Conservation (phyloP, 768 basidiomycete genomes). For the Auricularia sp. region DNA sequence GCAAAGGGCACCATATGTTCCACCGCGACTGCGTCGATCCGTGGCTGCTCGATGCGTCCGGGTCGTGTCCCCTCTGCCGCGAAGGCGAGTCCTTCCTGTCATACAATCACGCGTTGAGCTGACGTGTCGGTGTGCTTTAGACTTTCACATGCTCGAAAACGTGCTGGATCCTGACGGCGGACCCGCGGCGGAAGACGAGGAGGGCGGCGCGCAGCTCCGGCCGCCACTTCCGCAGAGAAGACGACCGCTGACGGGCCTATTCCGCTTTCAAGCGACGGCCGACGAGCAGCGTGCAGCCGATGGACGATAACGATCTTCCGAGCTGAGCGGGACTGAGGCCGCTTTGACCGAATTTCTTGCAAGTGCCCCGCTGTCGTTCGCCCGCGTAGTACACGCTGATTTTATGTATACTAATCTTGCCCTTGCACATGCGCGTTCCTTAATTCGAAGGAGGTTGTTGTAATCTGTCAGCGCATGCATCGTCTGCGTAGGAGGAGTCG, state of each 20-base stretch:
- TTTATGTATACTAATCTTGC: no score
- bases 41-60: conserved; percentile 84
- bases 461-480: no score
- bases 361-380: no score
- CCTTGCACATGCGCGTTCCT: no score
- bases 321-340: no score
- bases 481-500: no score
- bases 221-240: not conserved
- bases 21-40: conserved; percentile 87
- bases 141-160: not conserved
- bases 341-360: no score
- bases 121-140: not conserved
- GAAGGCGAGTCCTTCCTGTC: conserved; percentile 46
- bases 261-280: conserved; percentile 2
- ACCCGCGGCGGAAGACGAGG: no score
- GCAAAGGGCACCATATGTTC: conserved; percentile 84
- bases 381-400: no score
- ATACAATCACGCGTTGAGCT: not conserved
- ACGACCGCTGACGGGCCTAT: not conserved
- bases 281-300: not conserved
- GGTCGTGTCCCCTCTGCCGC: conserved; percentile 86
- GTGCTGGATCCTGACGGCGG: not conserved
- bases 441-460: no score
- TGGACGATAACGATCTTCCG: not conserved
- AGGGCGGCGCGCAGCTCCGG: no score